A percentile compares a stretch with the other conserved stretches of the same genome.
Conservation (phyloP, 2,329 filamentous ascomycete genomes). For the Arthrobotrys conoides region DNA sequence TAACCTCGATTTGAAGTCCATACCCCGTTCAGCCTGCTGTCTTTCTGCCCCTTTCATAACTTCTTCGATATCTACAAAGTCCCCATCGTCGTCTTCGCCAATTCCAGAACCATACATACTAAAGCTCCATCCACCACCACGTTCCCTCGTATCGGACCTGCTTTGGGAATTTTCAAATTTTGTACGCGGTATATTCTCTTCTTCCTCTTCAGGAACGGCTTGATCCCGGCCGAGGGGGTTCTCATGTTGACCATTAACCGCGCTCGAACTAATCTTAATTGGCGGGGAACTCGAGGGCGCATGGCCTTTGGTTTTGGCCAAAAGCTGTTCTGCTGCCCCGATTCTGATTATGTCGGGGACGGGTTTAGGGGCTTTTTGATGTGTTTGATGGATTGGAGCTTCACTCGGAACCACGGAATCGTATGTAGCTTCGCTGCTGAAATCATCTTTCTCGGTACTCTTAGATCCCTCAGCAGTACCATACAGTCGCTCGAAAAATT, state of each 20-base stretch:
- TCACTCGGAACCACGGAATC: slow-evolving; percentile 36
- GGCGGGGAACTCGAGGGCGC: slow-evolving; percentile 33
- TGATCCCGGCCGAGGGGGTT: not conserved
- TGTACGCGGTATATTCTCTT: not conserved
- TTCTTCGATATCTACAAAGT: slow-evolving; percentile 54
- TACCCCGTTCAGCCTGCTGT: slow-evolving; percentile 28
- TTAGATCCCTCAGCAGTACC: not conserved
- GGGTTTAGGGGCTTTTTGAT: not conserved
- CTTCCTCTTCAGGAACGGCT: not conserved
- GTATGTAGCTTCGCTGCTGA: slow-evolving; percentile 44
- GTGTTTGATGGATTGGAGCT: not conserved
- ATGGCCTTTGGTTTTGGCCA: not conserved
- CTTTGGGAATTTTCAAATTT: not conserved
- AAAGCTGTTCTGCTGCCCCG: not conserved
- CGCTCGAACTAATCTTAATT: slow-evolving; percentile 36
- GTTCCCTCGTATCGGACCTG: not conserved
- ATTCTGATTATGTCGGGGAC: not conserved
- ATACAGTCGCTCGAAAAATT: slow-evolving; percentile 33
- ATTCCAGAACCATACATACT: slow-evolving; percentile 54
- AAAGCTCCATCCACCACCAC: slow-evolving; percentile 40
- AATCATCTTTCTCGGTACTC: not conserved
- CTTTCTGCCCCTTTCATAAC: slow-evolving; percentile 1
- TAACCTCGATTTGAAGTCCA: not conserved
- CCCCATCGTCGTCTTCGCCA: slow-evolving; percentile 39
- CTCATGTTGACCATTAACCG: slow-evolving; percentile 5